Base-by-base conservation (phyloP, 2,329 filamentous ascomycete genomes). In the Trichophyton benhamiae region DNA sequence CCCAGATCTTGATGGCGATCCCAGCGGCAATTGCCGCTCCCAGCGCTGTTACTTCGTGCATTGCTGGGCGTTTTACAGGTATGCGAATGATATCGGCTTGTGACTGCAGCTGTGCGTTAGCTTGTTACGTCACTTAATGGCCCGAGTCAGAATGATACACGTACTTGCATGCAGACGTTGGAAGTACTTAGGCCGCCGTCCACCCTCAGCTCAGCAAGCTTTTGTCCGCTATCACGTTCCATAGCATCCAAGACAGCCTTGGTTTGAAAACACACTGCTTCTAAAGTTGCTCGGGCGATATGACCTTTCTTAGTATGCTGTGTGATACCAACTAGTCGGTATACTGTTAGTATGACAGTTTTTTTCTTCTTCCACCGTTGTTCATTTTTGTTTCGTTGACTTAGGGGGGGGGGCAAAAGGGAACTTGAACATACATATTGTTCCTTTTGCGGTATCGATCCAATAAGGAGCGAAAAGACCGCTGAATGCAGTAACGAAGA, bases 401-500 rank as follows among this genome's bases (percentile, higher is more conserved):
- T 36, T 36, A 36, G 20, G 20, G 20, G 27, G 20, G 20, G 20
- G 27, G 42, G 44, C 57, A 17, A 11, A 36, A 38, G 20, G 25
- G 25, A 48, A 25, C 46, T 49, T 36, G 25, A 49, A 64, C 62
- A 58, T 63, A 60, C 36, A 63, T 61, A 94, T 84, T 3, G 91
- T 95, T 63, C 91, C 91, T 72, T 91, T 87, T 20, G 90, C 90
- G 75, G 95, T 89, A 71, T 95, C 90, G 64, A 95, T 92, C 91
- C 91, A 96, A 74, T 96, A 95, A 0, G 91, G 91, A 0, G 91
- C 91, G 71, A 95, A 95, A 2, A 96, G 81, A 60, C 91, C 91
- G 72, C 87, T 91, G 72, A 96, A 96, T 1, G 91, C 91, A 2
- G 91, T 95, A 63, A 96, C 91, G 68, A 96, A 86, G 17, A 91